These are phyloP conservation scores for Sutorius eximius DNA, from an alignment of 1,284 basidiomycete species.

Conservation along the genomic window DNA sequence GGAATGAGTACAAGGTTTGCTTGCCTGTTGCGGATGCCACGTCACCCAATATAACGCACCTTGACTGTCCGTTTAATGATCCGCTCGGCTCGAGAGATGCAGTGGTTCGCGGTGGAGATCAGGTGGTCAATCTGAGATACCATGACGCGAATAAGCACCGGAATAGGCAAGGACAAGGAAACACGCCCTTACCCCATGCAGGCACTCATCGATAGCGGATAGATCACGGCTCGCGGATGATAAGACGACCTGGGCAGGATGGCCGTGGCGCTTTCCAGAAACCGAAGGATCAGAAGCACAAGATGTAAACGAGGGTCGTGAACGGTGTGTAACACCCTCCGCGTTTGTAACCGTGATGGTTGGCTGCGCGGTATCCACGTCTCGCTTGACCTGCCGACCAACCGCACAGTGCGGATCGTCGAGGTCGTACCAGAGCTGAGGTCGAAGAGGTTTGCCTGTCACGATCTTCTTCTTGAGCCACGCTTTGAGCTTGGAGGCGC, in stretches of 20 bases:
- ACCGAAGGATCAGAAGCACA: constrained; percentile 8
- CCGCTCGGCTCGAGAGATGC: constrained; percentile 52
- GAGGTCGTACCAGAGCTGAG: constrained; percentile 41
- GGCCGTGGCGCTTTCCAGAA: constrained; percentile 30
- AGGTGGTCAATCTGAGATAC: constrained; percentile 47
- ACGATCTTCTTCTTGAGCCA: constrained; percentile 63
- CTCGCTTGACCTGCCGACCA: constrained; percentile 39
- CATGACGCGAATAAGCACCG: constrained; percentile 12
- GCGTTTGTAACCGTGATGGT: constrained; percentile 28
- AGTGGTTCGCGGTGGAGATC: constrained; percentile 50
- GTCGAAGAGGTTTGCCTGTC: constrained; percentile 36
- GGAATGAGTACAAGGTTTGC: constrained; percentile 1
- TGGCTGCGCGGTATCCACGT: constrained; percentile 11
- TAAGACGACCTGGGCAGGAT: constrained; percentile 46
- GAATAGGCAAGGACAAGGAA: constrained; percentile 13
- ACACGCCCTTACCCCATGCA: constrained; percentile 29
- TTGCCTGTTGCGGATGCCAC: neutral
- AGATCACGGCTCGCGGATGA: constrained; percentile 55
- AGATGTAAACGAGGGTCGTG: constrained; percentile 7
- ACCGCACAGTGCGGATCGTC: constrained; percentile 39
- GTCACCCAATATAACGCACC: constrained; percentile 36
- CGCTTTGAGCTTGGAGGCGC: constrained; percentile 52
- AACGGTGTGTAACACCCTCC: constrained; percentile 21
- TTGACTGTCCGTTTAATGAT: constrained; percentile 51
- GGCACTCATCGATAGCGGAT: constrained; percentile 45